These are phyloP conservation scores for Neodidymelliopsis sp. DNA, from an alignment of 2,329 filamentous ascomycete genomes.

Conservation along the genomic window DNA sequence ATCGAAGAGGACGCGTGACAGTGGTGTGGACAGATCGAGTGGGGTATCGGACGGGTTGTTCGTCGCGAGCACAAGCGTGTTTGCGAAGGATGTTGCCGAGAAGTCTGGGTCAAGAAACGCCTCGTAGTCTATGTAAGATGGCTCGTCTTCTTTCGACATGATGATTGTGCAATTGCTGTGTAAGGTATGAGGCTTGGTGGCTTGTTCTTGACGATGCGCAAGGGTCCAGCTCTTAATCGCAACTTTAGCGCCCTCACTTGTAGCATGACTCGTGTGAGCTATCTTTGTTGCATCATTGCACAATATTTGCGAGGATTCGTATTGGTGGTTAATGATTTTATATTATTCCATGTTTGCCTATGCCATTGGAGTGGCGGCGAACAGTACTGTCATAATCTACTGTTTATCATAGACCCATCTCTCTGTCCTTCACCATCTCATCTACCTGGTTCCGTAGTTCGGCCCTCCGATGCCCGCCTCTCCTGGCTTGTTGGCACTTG, in stretches of 20 bases:
- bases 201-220: not conserved
- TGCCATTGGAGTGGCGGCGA: not conserved
- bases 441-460: constrained; percentile 23
- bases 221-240: constrained; percentile 13
- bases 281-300: not conserved
- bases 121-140: constrained; percentile 96
- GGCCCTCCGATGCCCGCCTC: constrained; percentile 28
- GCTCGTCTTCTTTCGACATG: constrained; percentile 57
- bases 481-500: constrained; percentile 25
- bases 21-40: constrained; percentile 90
- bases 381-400: not conserved
- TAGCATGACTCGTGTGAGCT: constrained; percentile 18
- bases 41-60: constrained; percentile 92
- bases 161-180: constrained; percentile 13
- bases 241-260: constrained; percentile 14
- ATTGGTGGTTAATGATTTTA: not conserved
- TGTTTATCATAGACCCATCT: no score
- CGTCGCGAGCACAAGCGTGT: constrained; percentile 84
- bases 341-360: constrained; percentile 3
- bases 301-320: not conserved
- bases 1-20: constrained; percentile 94
- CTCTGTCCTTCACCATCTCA: not conserved
- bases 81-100: constrained; percentile 82
- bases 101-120: constrained; percentile 86
- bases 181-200: constrained; percentile 1